Evolutionary conservation across 345 rosid species (phyloP), one percentile per base, ranked within the genome.

Genomic region (Zanthoxylum bungeanum): DNA sequence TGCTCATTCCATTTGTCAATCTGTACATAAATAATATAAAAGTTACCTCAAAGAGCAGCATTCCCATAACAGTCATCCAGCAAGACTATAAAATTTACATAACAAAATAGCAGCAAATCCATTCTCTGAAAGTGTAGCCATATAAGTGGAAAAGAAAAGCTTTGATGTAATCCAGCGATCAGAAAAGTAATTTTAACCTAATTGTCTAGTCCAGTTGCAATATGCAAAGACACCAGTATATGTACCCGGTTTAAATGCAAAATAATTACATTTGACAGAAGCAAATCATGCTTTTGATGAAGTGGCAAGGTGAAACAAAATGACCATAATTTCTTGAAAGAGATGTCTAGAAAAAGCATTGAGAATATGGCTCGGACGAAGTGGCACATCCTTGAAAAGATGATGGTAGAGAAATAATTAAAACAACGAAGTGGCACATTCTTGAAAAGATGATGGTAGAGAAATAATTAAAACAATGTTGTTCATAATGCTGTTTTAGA

Each of bases 1-100:
- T 94, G 98, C 83, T 94, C 98, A 66, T 94, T 94, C 98, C 98
- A 94, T 76, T 79, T 85, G 1, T 94, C 98, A 47, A 94, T 62
- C 98, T 92, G 80, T 47, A 68, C 79, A 71, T 7, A 24, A 42
- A 9, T 33, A 28, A 60, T 7, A 50, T 19, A 25, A 7, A 28
- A 37, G 33, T 60, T 7, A 44, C 53, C 50, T 6, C 53, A 53
- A 64, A 30, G 34, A 68, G 61, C 7, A 61, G 16, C 53, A 57
- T 58, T 12, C 12, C 19, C 27, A 9, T 16, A 55, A 25, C 40
- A n/a, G 42, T 36, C 11, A 12, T n/a, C 5, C 24, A 25, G 4
- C 28, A 53, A 53, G 17, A 53, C 37, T 14, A 24, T 22, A 24
- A 1, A 33, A 37, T 25, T 21, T 24, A 12, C 19, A 7, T 33